A percentile compares a stretch with the other conserved stretches of the same genome.
These are phyloP conservation scores for Withania somnifera DNA, from an alignment of 305 asterid genomes.

Conservation along the genomic window DNA sequence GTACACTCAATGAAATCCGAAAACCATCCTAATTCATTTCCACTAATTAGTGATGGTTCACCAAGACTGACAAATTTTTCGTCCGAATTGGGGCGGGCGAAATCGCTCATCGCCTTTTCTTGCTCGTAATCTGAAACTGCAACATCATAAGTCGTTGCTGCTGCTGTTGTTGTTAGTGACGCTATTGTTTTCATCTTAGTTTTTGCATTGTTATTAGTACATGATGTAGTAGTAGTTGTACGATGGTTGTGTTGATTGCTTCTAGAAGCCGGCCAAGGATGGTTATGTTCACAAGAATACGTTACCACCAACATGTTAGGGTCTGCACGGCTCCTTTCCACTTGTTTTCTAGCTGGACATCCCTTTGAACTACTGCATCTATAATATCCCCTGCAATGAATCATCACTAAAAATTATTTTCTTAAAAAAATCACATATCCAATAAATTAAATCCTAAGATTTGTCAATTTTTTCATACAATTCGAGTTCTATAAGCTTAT, in stretches of 20 bases:
- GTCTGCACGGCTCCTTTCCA: conserved; percentile 61
- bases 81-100: conserved; percentile 7
- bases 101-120: conserved; percentile 13
- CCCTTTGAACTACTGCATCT: conserved; percentile 92
- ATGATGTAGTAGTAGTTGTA: neutral
- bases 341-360: conserved; percentile 91
- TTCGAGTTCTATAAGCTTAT: neutral
- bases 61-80: conserved; percentile 25
- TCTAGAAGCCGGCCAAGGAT: conserved; percentile 52
- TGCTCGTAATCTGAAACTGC: neutral
- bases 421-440: no score
- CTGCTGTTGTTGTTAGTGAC: neutral
- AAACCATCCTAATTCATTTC: conserved; percentile 54
- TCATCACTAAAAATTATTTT: neutral
- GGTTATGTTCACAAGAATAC: conserved; percentile 80
- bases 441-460: neutral
- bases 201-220: neutral
- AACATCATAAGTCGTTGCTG: neutral
- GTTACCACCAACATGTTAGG: conserved; percentile 59
- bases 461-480: neutral
- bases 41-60: conserved; percentile 14
- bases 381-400: conserved; percentile 72
- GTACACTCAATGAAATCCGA: conserved; percentile 44
- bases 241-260: conserved; percentile 19
- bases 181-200: neutral